Evolutionary conservation across 768 basidiomycete genomes (phyloP), one percentile per base, ranked within the genome.

Genomic region (Xerocomellus amylosporus): DNA sequence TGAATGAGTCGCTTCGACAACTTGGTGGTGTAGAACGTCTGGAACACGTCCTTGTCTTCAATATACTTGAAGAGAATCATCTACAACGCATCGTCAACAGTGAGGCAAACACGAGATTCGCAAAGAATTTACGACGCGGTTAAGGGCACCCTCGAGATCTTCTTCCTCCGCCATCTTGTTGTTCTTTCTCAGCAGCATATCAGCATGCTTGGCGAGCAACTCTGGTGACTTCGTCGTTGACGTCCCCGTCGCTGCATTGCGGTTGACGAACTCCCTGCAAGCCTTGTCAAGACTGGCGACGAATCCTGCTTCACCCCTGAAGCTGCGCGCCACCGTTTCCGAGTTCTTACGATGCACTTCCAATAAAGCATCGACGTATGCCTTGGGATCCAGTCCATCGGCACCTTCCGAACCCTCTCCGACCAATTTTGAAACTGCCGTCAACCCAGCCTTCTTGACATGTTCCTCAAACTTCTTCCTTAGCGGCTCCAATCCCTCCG

Each of bases 41-140:
- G 94, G 85, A 98, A 99, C 13, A 98, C 92, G 61, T 99, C 96
- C 77, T 97, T 97, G 78, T 98, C 95, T 69, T 95, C 93, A 63
- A 98, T 88, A 73, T 97, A 98, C 70, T 94, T 94, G 88, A 99
- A 97, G 46, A 98, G 75, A 14, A 91, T 80, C 94, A 98, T 97
- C 96, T 98, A 66, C 2, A 58, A 36, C 14, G 26, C 36, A 46
- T 50, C 54, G 30, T 69, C 38, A 62, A 10, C 7, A 12, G 28
- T 28, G 22, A 22, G 33, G 13, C 43, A 0, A 51, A 22, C 22
- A 37, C 36, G 24, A 33, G 33, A 50, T 39, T 24, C 19, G 22
- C 34, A 63, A 28, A 8, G 15, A 12, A 74, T 87, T 47, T 69
- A 96, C 95, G 65, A 93, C 91, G 61, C 93, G 88, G 69, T 93